Evolutionary conservation across 2,329 filamentous ascomycete genomes (phyloP).

Genomic region (Talaromyces sp.): DNA sequence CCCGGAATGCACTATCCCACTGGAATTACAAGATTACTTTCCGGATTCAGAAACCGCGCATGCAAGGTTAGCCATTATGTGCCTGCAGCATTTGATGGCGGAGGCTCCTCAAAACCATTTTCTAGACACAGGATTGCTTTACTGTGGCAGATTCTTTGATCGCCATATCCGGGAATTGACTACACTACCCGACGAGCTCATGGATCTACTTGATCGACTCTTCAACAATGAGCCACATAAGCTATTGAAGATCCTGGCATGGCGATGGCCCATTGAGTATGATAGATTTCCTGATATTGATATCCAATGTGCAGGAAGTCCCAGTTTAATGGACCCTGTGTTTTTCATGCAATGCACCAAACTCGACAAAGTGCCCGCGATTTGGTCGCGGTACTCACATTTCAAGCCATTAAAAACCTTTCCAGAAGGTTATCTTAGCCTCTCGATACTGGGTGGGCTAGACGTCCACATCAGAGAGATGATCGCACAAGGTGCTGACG

Average conservation of each 20-base stretch:
- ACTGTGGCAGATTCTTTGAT: constrained; percentile 7
- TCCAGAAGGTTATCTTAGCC: constrained; percentile 1
- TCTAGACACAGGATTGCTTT: neutral
- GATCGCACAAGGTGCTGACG: constrained; percentile 7
- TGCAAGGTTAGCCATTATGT: constrained; percentile 8
- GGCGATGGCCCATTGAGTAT: neutral
- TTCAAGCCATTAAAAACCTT: neutral
- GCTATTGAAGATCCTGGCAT: constrained; percentile 3
- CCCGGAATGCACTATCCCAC: neutral
- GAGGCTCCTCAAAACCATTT: neutral
- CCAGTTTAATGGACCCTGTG: constrained; percentile 1
- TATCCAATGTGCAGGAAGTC: constrained; percentile 1
- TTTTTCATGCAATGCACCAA: constrained; percentile 9
- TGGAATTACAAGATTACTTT: constrained; percentile 4
- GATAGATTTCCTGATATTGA: neutral
- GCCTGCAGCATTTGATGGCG: constrained; percentile 5
- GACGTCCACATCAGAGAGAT: constrained; percentile 1
- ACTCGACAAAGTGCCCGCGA: constrained; percentile 2
- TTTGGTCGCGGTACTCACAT: constrained; percentile 4
- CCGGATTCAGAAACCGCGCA: constrained; percentile 2
- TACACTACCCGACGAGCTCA: constrained; percentile 1
- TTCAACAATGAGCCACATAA: neutral
- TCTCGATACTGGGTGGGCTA: neutral
- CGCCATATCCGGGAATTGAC: constrained; percentile 4
- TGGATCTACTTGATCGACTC: constrained; percentile 5